Base-by-base conservation (phyloP, 352 stramenopile genomes). In the Globisporangium camurandrum region DNA sequence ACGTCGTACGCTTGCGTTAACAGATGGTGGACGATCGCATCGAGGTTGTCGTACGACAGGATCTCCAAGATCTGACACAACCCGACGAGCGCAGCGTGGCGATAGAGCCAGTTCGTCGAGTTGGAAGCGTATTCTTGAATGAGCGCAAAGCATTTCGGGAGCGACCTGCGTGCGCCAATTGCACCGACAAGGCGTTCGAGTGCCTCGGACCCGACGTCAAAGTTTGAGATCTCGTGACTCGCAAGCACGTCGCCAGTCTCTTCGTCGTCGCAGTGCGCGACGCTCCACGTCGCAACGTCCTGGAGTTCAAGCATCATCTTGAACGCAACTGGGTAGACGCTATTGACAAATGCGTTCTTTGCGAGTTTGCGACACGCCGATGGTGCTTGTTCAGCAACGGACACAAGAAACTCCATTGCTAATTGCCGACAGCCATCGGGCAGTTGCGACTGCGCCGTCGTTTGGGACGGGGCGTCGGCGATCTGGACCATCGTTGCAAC, bases 361-460 rank as follows among this genome's bases (percentile, higher is more conserved):
- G 75, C 63, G 12, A 90, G 44, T n/a, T 76, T 68, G 37, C 78
- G 68, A 59, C 82, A 93, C 30, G 61, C 45, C 1, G 59, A 62
- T n/a, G 79, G 53, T 1, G 69, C 73, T 31, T 90, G 80, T 48
- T 93, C 82, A 2, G 79, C 79, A 34, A 91, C 51, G 4, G 75
- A 90, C 10, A 93, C 79, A 11, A 93, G 58, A 36, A 93, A 84
- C 48, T 93, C 82, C 80, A 93, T 90, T 19, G 79, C 79, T 26
- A 93, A 56, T 59, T 91, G 82, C 4, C 82, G 67, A 39, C 75
- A 88, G 44, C 78, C 78, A 45, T 89, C 76, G 0, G 71, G 75
- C 51, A 88, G 20, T 8, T 12, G 30, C 8, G 30, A 36, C 30
- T 66, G n/a, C 8, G 44, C 41, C 11, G 37, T 30, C 14, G 37